These are phyloP conservation scores for Jaenimonas drosophilae DNA, from an alignment of 208 protist species.

Conservation along the genomic window DNA sequence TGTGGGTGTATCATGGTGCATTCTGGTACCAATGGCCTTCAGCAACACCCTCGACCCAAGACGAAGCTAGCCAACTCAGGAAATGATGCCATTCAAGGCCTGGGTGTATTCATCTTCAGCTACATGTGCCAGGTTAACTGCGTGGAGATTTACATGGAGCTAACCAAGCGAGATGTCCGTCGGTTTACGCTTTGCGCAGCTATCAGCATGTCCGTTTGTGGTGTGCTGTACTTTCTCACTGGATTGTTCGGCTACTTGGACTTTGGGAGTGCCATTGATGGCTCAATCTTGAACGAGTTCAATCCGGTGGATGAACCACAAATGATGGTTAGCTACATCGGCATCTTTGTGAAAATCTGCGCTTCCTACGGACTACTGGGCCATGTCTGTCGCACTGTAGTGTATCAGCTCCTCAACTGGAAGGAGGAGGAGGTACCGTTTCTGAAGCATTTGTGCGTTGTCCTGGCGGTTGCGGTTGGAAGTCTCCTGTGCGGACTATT, in stretches of 20 bases:
- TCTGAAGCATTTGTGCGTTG: slow-evolving; percentile 36
- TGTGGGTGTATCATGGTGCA: slow-evolving; percentile 49
- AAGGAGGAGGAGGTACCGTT: slow-evolving; percentile 25
- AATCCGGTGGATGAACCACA: slow-evolving; percentile 17
- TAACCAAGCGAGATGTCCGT: slow-evolving; percentile 20
- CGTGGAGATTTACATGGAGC: slow-evolving; percentile 45
- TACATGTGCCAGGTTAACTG: slow-evolving; percentile 61
- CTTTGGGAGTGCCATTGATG: slow-evolving; percentile 33
- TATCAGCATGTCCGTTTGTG: slow-evolving; percentile 46
- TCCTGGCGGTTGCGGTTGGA: slow-evolving; percentile 11
- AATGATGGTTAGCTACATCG: slow-evolving; percentile 35
- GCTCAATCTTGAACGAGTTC: slow-evolving; percentile 41
- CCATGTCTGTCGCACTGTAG: slow-evolving; percentile 18
- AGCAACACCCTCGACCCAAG: slow-evolving; percentile 19
- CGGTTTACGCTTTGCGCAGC: slow-evolving; percentile 34
- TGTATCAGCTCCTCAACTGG: slow-evolving; percentile 32
- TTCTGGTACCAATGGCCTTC: slow-evolving; percentile 23
- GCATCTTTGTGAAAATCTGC: slow-evolving; percentile 42
- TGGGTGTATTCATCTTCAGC: slow-evolving; percentile 70
- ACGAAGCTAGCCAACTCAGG: slow-evolving; percentile 31
- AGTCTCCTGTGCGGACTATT: slow-evolving; percentile 16
- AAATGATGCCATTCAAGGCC: slow-evolving; percentile 32
- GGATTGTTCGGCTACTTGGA: slow-evolving; percentile 78
- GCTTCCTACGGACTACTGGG: slow-evolving; percentile 41
- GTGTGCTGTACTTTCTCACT: slow-evolving; percentile 46